phyloP scores from a whole-genome alignment of 2,329 filamentous ascomycete species.

The Aurifilum marmelostoma region DNA sequence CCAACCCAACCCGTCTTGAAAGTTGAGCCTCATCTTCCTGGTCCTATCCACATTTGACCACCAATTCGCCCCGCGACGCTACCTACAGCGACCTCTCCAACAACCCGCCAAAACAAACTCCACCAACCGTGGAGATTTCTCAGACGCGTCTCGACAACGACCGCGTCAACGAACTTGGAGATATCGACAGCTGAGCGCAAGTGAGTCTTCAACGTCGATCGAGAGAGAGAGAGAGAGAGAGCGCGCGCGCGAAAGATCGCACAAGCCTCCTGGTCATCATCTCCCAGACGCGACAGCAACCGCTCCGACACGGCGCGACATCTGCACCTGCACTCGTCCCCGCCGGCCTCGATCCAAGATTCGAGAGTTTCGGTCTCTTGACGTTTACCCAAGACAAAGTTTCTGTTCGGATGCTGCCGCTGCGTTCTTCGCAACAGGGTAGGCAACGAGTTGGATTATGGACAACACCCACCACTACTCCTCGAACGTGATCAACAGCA shows the following conservation, averaged over 20 bases:
- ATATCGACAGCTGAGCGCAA: slow-evolving; percentile 11
- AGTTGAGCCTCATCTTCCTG: slow-evolving; percentile 30
- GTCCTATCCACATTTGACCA: slow-evolving; percentile 30
- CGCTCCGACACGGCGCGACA: background rate
- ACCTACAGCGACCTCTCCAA: slow-evolving; percentile 15
- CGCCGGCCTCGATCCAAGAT: slow-evolving; percentile 1
- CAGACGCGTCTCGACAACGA: slow-evolving; percentile 25
- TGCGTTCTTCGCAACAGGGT: slow-evolving; percentile 29
- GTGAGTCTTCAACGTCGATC: background rate
- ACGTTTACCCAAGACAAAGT: slow-evolving; percentile 3
- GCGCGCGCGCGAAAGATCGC: background rate
- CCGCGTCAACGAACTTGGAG: slow-evolving; percentile 23
- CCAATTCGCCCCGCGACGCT: slow-evolving; percentile 15
- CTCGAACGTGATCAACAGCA: slow-evolving; percentile 38
- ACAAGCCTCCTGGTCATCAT: background rate
- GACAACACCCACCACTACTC: slow-evolving; percentile 37
- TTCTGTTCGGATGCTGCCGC: slow-evolving; percentile 28
- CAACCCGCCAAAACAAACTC: slow-evolving; percentile 19
- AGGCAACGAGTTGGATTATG: slow-evolving; percentile 34
- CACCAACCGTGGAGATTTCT: slow-evolving; percentile 22
- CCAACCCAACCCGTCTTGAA: slow-evolving; percentile 30
- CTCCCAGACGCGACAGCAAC: background rate
- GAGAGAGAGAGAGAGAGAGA: no score
- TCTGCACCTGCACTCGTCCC: background rate
- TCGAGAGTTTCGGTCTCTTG: slow-evolving; percentile 15